Percentiles rank a stretch among this genome's conserved stretches.
Evolutionary conservation across 1,284 basidiomycete species (phyloP).

Genomic region (Cutaneotrichosporon sp.): DNA sequence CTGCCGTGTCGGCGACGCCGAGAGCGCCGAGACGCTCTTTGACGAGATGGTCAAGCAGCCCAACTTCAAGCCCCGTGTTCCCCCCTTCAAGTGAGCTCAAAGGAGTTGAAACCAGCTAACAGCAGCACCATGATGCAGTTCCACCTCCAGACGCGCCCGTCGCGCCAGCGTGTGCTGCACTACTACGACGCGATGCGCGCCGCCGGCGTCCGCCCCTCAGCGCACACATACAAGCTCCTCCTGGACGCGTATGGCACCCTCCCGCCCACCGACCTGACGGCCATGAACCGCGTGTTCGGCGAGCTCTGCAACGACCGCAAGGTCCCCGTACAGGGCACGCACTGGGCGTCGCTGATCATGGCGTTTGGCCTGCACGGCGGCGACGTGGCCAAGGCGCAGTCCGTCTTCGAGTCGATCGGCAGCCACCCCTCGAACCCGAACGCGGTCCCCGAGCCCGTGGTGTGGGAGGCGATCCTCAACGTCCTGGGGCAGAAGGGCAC

Average conservation of each 20-base stretch:
- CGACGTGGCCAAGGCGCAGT: slow-evolving; percentile 74
- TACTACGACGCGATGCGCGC: slow-evolving; percentile 73
- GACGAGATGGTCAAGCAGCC: slow-evolving; percentile 74
- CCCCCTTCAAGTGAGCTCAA: slow-evolving; percentile 63
- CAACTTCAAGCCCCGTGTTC: slow-evolving; percentile 83
- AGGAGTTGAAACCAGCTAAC: slow-evolving; percentile 67
- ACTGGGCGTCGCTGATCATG: slow-evolving; percentile 91
- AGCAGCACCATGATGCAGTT: slow-evolving; percentile 91
- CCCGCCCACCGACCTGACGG: slow-evolving; percentile 73
- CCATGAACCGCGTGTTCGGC: slow-evolving; percentile 74
- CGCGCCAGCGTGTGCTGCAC: slow-evolving; percentile 71
- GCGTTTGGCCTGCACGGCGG: slow-evolving; percentile 80
- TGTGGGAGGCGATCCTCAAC: slow-evolving; percentile 89
- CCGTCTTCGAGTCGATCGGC: slow-evolving; percentile 75
- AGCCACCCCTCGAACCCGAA: slow-evolving; percentile 55
- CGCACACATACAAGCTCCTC: slow-evolving; percentile 93
- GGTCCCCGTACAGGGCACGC: slow-evolving; percentile 73
- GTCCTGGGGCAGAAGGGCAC: slow-evolving; percentile 78
- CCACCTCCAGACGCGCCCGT: slow-evolving; percentile 85
- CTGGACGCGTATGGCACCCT: slow-evolving; percentile 88
- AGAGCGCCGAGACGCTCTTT: slow-evolving; percentile 80
- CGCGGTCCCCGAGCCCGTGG: slow-evolving; percentile 73
- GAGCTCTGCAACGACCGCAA: slow-evolving; percentile 60
- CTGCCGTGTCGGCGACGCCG: slow-evolving; percentile 86
- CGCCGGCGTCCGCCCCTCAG: slow-evolving; percentile 70